These are phyloP conservation scores for Phialophora tarda DNA, from an alignment of 2,329 filamentous ascomycete species.

Conservation along the genomic window DNA sequence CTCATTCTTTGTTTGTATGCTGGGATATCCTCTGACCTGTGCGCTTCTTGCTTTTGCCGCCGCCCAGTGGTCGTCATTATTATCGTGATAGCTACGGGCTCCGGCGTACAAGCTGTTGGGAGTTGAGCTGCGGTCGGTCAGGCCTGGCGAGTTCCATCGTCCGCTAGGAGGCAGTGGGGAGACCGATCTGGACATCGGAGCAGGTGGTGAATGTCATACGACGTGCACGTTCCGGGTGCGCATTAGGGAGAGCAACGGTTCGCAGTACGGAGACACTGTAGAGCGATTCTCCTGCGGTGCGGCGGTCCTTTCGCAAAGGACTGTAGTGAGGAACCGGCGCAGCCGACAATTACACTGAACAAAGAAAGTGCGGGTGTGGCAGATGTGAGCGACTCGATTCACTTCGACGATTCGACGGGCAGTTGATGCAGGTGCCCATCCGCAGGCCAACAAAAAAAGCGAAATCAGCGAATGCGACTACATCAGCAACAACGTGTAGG, in stretches of 20 bases:
- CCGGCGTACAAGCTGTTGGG: conserved; percentile 62
- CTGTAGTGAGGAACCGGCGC: not conserved
- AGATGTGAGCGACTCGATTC: not conserved
- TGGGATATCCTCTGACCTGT: conserved; percentile 74
- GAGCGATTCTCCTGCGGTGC: conserved; percentile 4
- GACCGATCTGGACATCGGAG: conserved; percentile 81
- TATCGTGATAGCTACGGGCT: conserved; percentile 55
- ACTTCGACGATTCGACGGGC: not conserved
- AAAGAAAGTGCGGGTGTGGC: conserved; percentile 3
- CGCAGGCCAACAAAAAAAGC: conserved; percentile 2
- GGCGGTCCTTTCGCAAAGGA: not conserved
- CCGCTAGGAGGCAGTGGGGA: conserved; percentile 77
- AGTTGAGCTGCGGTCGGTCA: conserved; percentile 72
- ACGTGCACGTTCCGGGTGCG: conserved; percentile 5
- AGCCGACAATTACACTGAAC: not conserved
- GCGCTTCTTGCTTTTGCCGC: conserved; percentile 78
- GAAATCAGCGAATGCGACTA: conserved; percentile 1
- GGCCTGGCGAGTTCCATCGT: conserved; percentile 85
- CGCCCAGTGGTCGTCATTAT: conserved; percentile 74
- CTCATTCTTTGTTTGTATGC: conserved; percentile 79
- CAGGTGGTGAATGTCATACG: conserved; percentile 43
- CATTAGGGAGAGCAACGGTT: conserved; percentile 11
- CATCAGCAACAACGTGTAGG: conserved; percentile 15
- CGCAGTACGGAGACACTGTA: conserved; percentile 11
- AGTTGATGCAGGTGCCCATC: conserved; percentile 5